Evolutionary conservation across 2,329 filamentous ascomycete genomes (phyloP), one percentile per base, ranked within the genome.

Genomic region (Orbilia javanica): DNA sequence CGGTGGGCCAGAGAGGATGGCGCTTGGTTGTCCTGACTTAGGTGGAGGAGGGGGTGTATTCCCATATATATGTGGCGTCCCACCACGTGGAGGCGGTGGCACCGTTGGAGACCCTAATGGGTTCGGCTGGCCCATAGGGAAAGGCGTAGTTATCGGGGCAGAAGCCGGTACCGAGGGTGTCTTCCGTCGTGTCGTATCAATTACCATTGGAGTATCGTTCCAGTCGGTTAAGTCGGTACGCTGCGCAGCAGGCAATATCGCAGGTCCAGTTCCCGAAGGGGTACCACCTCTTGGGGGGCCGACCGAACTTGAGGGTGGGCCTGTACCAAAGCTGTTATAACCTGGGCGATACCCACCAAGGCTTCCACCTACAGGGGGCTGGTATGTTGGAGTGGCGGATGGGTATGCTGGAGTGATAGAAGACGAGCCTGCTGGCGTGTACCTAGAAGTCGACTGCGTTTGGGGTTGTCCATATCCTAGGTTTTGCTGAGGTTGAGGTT

Each of bases 141-240:
- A 97, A 7, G 93, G 93, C 18, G 92, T 89, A n/a, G 87, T 89
- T 63, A 94, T 89, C 2, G 91, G 86, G 64, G 90, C 88, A 50
- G 85, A 83, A 34, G 83, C 82, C 20, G 89, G 86, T 69, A 87
- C 90, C 1, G 94, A 93, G 0, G 95, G 97, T 53, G 88, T 87
- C 83, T 91, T 89, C 80, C 94, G 90, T 22, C 91, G 88, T 13
- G 89, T 88, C n/a, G 91, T 88, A 86, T 95, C 93, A 53, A 89
- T 88, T 53, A 98, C 92, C 82, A 97, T 88, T 0, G 96, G 96
- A 64, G 96, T 91, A 84, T 99, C 96, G 81, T 99, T 99, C 96
- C 96, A 99, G 81, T 92, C 92, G 29, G 91, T 89, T 79, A 91
- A 90, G 80, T 92, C 91, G 11, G 39, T 80, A 46, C 67, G 71